A percentile compares a stretch with the other conserved stretches of the same genome.
Conservation (phyloP, 2,329 filamentous ascomycete genomes). For the Colletotrichum musicola region DNA sequence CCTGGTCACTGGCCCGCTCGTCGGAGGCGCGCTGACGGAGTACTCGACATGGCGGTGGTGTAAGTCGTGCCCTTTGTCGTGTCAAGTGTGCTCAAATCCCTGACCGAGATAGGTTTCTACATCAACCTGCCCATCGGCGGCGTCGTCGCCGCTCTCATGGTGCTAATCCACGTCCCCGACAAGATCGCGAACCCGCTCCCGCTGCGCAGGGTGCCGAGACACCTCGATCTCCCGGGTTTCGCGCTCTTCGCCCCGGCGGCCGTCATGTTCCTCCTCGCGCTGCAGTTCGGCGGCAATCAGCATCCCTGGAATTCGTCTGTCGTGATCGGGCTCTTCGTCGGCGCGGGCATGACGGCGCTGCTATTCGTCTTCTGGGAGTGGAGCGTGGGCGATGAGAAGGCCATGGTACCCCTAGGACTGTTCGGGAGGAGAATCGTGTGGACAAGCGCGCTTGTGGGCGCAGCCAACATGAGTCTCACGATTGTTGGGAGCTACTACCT, state of each 20-base stretch:
- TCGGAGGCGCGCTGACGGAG: conserved; percentile 56
- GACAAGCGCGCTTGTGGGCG: conserved; percentile 54
- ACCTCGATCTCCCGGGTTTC: conserved; percentile 58
- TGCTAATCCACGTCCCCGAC: conserved; percentile 53
- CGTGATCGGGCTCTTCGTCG: conserved; percentile 57
- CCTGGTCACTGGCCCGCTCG: conserved; percentile 59
- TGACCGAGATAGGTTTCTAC: conserved; percentile 52
- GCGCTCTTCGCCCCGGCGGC: conserved; percentile 56
- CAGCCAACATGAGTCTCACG: conserved; percentile 58
- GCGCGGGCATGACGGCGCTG: conserved; percentile 47
- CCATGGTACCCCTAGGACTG: conserved; percentile 63
- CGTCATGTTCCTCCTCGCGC: conserved; percentile 58
- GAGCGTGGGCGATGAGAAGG: conserved; percentile 54
- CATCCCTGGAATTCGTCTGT: conserved; percentile 54
- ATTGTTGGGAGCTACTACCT: conserved; percentile 62
- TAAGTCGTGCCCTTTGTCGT: conserved; percentile 41
- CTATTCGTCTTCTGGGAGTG: conserved; percentile 58
- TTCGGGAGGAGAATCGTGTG: conserved; percentile 58
- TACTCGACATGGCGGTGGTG: conserved; percentile 58
- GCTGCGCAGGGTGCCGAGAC: conserved; percentile 44
- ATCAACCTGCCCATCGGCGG: conserved; percentile 61
- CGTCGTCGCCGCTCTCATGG: conserved; percentile 49
- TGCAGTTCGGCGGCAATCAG: conserved; percentile 57
- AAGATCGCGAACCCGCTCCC: conserved; percentile 48
- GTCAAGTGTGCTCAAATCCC: neutral